phyloP scores from a whole-genome alignment of 176 grass and related monocot genomes.

The Chloris gayana region DNA sequence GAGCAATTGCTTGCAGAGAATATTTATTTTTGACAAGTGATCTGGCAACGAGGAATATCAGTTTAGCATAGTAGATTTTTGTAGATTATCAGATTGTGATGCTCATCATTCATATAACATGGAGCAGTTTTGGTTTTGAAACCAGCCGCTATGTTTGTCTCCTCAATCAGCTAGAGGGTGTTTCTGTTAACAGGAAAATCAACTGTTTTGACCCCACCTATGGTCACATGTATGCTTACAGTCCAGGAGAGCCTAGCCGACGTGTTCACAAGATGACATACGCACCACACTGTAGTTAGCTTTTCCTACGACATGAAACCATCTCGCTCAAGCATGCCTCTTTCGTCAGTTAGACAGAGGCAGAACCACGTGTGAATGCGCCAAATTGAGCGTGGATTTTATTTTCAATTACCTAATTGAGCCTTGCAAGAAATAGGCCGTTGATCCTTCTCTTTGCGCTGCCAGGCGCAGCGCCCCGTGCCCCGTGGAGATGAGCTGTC shows the following conservation, averaged over 20 bases:
- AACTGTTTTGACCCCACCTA: no score
- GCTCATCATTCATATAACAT: no score
- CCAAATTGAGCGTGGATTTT: not conserved
- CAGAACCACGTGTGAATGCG: not conserved
- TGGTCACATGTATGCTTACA: not conserved
- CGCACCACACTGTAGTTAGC: not conserved
- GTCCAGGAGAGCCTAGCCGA: not conserved
- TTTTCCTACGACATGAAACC: not conserved
- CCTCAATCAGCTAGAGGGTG: no score
- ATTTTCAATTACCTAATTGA: not conserved
- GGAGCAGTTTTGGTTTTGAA: no score
- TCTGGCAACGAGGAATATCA: no score
- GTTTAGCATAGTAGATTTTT: no score
- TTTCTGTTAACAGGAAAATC: no score
- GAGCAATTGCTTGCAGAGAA: no score
- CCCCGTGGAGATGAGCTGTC: not conserved
- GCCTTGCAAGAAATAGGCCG: constrained; percentile 2
- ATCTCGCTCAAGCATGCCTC: constrained; percentile 1
- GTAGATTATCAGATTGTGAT: no score
- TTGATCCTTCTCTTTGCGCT: not conserved
- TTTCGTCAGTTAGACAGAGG: not conserved
- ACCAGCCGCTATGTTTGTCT: no score
- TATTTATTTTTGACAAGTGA: no score
- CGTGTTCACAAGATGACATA: not conserved
- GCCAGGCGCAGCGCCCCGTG: not conserved